Evolutionary conservation across 306 rosid species (phyloP), one percentile per base, ranked within the genome.

Genomic region (Rubus idaeus): DNA sequence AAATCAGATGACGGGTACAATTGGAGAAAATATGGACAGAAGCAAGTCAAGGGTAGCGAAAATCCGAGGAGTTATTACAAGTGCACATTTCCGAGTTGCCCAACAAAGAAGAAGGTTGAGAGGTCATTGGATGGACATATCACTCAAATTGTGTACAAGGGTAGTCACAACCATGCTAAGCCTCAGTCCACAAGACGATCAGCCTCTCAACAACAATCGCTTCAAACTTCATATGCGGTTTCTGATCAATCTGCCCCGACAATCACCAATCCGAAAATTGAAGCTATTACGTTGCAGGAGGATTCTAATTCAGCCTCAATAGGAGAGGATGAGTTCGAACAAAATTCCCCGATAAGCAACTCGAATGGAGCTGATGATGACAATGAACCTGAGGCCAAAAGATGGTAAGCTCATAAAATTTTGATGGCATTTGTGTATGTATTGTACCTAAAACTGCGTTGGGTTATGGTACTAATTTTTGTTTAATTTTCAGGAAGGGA

Each of bases 11-110:
- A 95, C 49, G 99, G 99, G 21, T 95, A 73, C 77, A 95, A 92
- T 39, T 95, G 99, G 99, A 84, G 97, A 60, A 95, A 95, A 75
- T 95, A 95, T 73, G 99, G 99, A 50, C 99, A 95, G 79, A 95
- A 95, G 76, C 93, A 89, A 71, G 97, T 95, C 75, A 95, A 95
- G 80, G 99, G 97, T 17, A 92, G 97, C 53, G 99, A 92, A 69
- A 95, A 95, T 78, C 97, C 99, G 0, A 83, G 99, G 0, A 90
- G 99, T 75, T 95, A 95, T 78, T 95, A 90, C 86, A 92, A 92
- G 83, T 95, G 99, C 74, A 89, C 99, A 0, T 81, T 71, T 75
- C 86, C 86, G 2, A 87, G 5, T 78, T 95, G 99, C 75, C 84
- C 91, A 1, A 88, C 90, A 79, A 95, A 88, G 86, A 95, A 95